Conservation (phyloP, 805 yeast genomes). For the Lachancea dasiensis region DNA sequence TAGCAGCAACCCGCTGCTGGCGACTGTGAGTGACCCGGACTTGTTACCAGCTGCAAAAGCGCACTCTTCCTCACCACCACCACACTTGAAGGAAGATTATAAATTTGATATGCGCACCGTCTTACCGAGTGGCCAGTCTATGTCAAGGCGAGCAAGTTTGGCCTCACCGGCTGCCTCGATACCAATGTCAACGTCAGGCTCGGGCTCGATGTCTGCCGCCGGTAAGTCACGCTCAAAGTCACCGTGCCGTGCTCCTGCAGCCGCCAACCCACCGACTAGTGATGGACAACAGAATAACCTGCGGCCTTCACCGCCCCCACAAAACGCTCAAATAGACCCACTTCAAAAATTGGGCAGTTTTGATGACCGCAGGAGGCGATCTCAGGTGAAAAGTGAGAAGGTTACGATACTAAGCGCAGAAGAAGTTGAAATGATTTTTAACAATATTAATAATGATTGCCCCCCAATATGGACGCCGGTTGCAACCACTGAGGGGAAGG, state of each 20-base stretch:
- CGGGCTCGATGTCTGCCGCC: not conserved
- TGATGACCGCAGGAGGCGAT: constrained; percentile 41
- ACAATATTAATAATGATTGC: constrained; percentile 30
- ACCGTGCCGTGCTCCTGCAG: constrained; percentile 1
- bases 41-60: constrained; percentile 7
- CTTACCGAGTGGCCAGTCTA: not conserved
- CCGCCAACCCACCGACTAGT: constrained; percentile 1
- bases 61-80: constrained; percentile 12
- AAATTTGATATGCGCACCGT: constrained; percentile 9
- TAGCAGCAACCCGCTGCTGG: not conserved
- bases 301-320: constrained; percentile 12
- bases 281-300: constrained; percentile 10
- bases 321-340: constrained; percentile 9
- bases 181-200: constrained; percentile 1
- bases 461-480: constrained; percentile 58
- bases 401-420: constrained; percentile 31
- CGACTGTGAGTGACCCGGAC: constrained; percentile 3
- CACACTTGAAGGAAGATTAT: constrained; percentile 11
- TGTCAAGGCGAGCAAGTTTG: constrained; percentile 1
- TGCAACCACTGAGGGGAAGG: constrained; percentile 44
- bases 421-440: constrained; percentile 35
- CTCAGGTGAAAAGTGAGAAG: constrained; percentile 40
- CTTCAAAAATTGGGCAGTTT: constrained; percentile 9
- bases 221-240: constrained; percentile 1
- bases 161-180: constrained; percentile 16